Base-by-base conservation (phyloP, 768 basidiomycete species). In the Lactarius vividus region DNA sequence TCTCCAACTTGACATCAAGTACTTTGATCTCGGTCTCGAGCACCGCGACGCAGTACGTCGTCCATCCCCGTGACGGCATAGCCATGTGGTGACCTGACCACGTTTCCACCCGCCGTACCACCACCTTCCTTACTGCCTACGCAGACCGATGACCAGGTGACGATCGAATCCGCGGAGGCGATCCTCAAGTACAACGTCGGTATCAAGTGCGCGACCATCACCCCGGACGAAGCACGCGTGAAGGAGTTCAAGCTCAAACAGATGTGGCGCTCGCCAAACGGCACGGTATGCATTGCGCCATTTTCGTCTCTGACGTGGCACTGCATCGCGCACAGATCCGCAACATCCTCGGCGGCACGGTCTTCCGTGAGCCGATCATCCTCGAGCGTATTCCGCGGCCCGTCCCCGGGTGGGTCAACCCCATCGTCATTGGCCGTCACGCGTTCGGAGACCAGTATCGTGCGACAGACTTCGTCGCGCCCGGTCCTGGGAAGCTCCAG, bases 161-260 rank as follows among this genome's bases (percentile, higher is more conserved):
- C 97, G 7, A 76, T 93, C 66, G 95, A 98, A 13, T 90, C 95
- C 31, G 96, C 96, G 20, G 87, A 98, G 71, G 97, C 97, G 63
- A 98, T 98, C 75, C 83, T 91, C 64, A 84, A 97, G 77, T 87
- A 97, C 84, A 88, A 88, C 69, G 97, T 99, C 70, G 97, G 96
- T 69, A 95, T 98, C 81, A 99, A 99, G 79, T 99, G 96, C 80
- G 96, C 96, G 46, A 98, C 96, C 54, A 98, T 98, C 79, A 99
- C 97, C 1, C 97, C 97, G 7, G 97, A 99, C 75, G 96, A 98
- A 76, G 94, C 88, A 28, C 89, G 96, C 64, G 94, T 98, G 56
- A 79, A 95, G 75, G 97, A 98, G 78, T 99, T 97, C 85, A 92
- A 94, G 58, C 83, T 99, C 75, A 98, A 97, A 83, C 87, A 96